Conservation (phyloP, 345 rosid genomes). For the Eucalyptus tenuipes region DNA sequence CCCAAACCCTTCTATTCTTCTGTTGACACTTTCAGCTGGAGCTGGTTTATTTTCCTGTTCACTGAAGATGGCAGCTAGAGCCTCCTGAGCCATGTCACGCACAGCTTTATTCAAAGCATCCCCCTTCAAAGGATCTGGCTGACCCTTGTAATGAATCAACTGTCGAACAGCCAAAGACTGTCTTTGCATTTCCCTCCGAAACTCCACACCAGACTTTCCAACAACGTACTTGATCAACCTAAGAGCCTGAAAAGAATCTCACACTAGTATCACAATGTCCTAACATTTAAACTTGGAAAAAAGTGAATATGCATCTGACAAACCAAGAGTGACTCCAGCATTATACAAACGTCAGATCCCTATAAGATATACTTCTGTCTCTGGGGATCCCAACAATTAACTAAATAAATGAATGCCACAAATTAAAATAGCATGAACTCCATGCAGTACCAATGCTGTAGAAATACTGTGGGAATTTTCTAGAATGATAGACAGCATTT, state of each 20-base stretch:
- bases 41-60: constrained; percentile 66
- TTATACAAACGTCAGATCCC: background rate
- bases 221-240: constrained; percentile 77
- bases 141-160: constrained; percentile 79
- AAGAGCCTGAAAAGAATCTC: constrained; percentile 40
- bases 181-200: constrained; percentile 94
- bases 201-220: constrained; percentile 85
- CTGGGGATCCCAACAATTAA: background rate
- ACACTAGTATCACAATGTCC: background rate
- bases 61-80: constrained; percentile 68
- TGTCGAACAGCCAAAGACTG: constrained; percentile 83
- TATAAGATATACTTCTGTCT: background rate
- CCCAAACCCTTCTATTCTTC: constrained; percentile 91
- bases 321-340: background rate
- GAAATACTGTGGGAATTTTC: background rate
- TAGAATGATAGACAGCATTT: background rate
- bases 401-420: background rate
- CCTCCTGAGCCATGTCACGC: constrained; percentile 81
- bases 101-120: constrained; percentile 94
- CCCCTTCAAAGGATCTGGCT: constrained; percentile 79
- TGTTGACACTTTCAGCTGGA: constrained; percentile 46
- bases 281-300: background rate
- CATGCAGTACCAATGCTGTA: background rate
- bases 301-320: background rate
- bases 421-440: background rate